phyloP scores from a whole-genome alignment of 2,329 filamentous ascomycete genomes.

The Thelonectria olida region DNA sequence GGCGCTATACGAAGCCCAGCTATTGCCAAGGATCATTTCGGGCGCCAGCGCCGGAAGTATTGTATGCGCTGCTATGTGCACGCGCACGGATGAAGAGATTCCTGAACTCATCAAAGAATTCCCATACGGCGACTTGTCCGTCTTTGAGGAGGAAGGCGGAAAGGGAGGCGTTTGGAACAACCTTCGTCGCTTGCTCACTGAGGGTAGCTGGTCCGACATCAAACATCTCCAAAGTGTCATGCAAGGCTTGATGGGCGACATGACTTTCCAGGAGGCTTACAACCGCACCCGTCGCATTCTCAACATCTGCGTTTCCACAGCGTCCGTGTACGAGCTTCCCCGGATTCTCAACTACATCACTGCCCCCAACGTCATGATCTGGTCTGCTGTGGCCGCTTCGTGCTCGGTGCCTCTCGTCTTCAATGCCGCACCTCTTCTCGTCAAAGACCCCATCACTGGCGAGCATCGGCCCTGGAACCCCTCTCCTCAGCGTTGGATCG shows the following conservation, averaged over 20 bases:
- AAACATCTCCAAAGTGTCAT: constrained; percentile 83
- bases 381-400: constrained; percentile 95
- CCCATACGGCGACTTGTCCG: constrained; percentile 80
- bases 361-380: constrained; percentile 92
- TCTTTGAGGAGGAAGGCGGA: constrained; percentile 73
- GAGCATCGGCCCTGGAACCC: constrained; percentile 86
- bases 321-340: constrained; percentile 87
- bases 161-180: constrained; percentile 74
- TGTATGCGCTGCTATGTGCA: constrained; percentile 82
- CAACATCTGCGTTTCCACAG: constrained; percentile 93
- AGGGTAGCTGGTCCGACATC: constrained; percentile 87
- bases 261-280: constrained; percentile 96
- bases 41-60: constrained; percentile 90
- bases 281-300: constrained; percentile 91
- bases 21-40: constrained; percentile 87
- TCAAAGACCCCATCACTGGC: constrained; percentile 85
- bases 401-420: constrained; percentile 93
- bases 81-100: constrained; percentile 80
- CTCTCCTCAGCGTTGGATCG: constrained; percentile 86
- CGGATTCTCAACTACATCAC: constrained; percentile 92
- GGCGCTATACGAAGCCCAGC: constrained; percentile 75
- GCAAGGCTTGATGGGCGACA: constrained; percentile 81
- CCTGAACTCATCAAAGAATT: constrained; percentile 75
- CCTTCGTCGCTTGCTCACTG: constrained; percentile 77
- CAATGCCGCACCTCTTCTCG: constrained; percentile 78